phyloP scores from a whole-genome alignment of 169 alveolate genomes.

The Cystoisospora suis region DNA sequence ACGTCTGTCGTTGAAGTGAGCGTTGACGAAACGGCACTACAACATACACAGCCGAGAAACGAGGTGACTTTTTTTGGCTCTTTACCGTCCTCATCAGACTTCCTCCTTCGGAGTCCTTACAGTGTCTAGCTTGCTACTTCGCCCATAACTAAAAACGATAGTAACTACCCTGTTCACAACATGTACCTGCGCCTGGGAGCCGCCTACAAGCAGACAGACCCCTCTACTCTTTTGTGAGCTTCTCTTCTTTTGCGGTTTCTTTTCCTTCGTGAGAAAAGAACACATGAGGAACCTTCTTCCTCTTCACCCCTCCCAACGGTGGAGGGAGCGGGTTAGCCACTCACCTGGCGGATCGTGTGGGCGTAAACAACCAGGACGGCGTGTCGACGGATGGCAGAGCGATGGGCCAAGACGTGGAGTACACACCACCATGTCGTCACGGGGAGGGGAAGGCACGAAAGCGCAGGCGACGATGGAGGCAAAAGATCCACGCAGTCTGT shows the following conservation, averaged over 20 bases:
- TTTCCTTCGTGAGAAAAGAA: background rate
- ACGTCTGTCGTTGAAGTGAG: background rate
- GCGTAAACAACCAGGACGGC: background rate
- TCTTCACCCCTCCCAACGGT: background rate
- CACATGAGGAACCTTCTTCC: background rate
- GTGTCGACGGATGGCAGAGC: background rate
- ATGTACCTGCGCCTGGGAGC: background rate
- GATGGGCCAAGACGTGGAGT: slow-evolving; percentile 13
- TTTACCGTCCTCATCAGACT: background rate
- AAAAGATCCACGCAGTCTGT: no score
- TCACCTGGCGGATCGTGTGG: background rate
- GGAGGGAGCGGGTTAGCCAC: background rate
- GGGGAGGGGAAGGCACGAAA: background rate
- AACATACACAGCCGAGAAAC: background rate
- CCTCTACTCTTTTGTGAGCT: background rate
- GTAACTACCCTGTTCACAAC: background rate
- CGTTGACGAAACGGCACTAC: background rate
- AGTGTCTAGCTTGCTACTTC: no score
- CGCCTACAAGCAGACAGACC: background rate
- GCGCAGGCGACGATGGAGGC: no score
- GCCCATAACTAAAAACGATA: no score
- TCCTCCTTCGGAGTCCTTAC: background rate
- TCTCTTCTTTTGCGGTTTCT: background rate
- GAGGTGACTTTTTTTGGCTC: background rate
- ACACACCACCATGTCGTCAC: slow-evolving; percentile 16